Evolutionary conservation across 805 yeast species (phyloP), one percentile per base, ranked within the genome.

Genomic region (Starmera pachycereana): DNA sequence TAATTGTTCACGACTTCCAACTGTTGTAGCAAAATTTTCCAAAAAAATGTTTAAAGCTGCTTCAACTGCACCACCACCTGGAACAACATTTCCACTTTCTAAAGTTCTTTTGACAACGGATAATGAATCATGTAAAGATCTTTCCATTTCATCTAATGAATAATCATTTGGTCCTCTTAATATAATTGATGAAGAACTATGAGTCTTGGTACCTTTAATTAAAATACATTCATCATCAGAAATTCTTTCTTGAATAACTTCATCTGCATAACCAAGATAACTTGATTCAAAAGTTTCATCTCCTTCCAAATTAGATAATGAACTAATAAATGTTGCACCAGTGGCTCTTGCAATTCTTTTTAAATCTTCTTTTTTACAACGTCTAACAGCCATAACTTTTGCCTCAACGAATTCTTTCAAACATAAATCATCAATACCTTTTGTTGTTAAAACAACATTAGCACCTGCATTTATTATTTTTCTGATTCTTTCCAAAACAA

Each of bases 51-150:
- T 89, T 57, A 92, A 72, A 3, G 97, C 97, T 38, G 95, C 74
- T 66, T 92, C 99, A 30, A 92, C 98, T 8, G 97, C 97, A 45
- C 99, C 99, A 49, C 99, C 99, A 45, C 99, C 99, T 34, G 98
- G 97, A 6, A 92, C 98, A 42, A 94, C 89, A 49, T 74, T 66
- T 16, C 97, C 97, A 54, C 90, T 78, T 63, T 92, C 98, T 50
- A 94, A 72, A 11, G 97, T 88, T 59, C 98, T 79, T 68, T 92
- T 92, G 31, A 92, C 96, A 31, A 92, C 98, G 35, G 87, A 79
- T 48, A 92, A 70, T 3, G 97, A 85, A 60, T 92, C 99, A 56
- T 87, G 97, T 45, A 94, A 63, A 0, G 97, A 88, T 63, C 99
- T 78, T 66, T 92, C 96, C 97, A 94, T 90, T 68, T 92, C 99